Evolutionary conservation across 306 rosid genomes (phyloP).

Genomic region (Trifolium fragiferum): DNA sequence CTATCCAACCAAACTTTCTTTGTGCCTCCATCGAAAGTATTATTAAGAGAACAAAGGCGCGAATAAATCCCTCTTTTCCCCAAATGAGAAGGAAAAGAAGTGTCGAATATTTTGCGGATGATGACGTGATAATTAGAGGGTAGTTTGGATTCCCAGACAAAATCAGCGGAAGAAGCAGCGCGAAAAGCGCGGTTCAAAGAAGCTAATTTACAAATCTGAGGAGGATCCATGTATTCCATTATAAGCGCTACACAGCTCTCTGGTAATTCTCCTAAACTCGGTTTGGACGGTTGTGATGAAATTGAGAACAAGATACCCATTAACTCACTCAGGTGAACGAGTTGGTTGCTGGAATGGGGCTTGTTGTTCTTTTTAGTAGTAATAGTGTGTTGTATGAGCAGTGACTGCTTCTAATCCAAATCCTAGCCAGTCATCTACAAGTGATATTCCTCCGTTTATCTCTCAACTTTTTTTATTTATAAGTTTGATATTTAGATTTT

Average conservation of each 20-base stretch:
- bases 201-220: slow-evolving; percentile 77
- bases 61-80: slow-evolving; percentile 72
- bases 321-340: no score
- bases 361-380: no score
- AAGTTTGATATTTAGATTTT: no score
- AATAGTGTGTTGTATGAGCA: no score
- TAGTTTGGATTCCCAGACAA: slow-evolving; percentile 89
- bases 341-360: no score
- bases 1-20: slow-evolving; percentile 94
- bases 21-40: slow-evolving; percentile 65
- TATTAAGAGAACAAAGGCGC: slow-evolving; percentile 56
- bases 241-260: slow-evolving; percentile 77
- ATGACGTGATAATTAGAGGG: slow-evolving; percentile 66
- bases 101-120: slow-evolving; percentile 47
- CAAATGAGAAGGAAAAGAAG: slow-evolving; percentile 39
- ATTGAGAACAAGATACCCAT: slow-evolving; percentile 38
- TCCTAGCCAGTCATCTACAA: no score
- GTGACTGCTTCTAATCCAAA: no score
- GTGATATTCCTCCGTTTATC: no score
- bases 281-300: background rate
- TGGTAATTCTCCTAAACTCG: slow-evolving; percentile 75
- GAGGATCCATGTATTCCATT: slow-evolving; percentile 70
- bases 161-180: slow-evolving; percentile 83
- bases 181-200: slow-evolving; percentile 78
- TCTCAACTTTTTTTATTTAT: no score